A percentile compares a stretch with the other conserved stretches of the same genome.
phyloP scores from a whole-genome alignment of 2,329 filamentous ascomycete genomes.

The Arthrocladium fulminans region DNA sequence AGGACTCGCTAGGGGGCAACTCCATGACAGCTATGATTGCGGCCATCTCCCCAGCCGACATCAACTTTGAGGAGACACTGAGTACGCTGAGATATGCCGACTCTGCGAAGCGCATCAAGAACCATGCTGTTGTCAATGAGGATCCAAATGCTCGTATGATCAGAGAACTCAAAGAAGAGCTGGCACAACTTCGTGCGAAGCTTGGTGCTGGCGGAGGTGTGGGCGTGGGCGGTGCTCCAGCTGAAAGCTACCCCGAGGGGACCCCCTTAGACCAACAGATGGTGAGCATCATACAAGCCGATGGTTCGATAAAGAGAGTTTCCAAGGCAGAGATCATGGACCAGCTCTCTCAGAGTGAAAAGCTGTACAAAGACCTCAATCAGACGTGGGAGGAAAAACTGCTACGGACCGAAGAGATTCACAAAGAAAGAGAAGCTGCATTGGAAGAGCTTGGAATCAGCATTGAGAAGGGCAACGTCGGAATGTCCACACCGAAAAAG shows the following conservation, averaged over 20 bases:
- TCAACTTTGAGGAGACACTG: constrained; percentile 97
- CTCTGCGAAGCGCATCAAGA: constrained; percentile 98
- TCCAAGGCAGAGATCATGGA: constrained; percentile 98
- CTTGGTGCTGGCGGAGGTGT: constrained; percentile 53
- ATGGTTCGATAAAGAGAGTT: constrained; percentile 85
- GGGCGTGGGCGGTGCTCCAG: constrained; percentile 41
- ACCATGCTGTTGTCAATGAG: constrained; percentile 97
- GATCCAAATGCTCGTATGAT: constrained; percentile 99
- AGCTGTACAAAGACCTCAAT: constrained; percentile 89
- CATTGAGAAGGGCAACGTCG: constrained; percentile 96
- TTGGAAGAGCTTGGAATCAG: constrained; percentile 96
- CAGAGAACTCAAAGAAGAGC: constrained; percentile 88
- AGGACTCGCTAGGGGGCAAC: constrained; percentile 94
- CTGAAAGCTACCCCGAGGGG: constrained; percentile 82
- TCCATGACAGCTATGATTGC: constrained; percentile 99
- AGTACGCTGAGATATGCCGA: constrained; percentile 94
- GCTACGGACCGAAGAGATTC: constrained; percentile 88
- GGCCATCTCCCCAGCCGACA: constrained; percentile 93
- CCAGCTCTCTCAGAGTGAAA: constrained; percentile 91
- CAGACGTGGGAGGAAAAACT: constrained; percentile 99
- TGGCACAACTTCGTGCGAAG: constrained; percentile 77
- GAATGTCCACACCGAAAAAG: constrained; percentile 91
- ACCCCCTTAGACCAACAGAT: constrained; percentile 93
- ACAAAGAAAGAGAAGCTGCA: constrained; percentile 91
- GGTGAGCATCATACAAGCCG: constrained; percentile 79